phyloP scores from a whole-genome alignment of 2,329 filamentous ascomycete species.

The Oidium heveae region DNA sequence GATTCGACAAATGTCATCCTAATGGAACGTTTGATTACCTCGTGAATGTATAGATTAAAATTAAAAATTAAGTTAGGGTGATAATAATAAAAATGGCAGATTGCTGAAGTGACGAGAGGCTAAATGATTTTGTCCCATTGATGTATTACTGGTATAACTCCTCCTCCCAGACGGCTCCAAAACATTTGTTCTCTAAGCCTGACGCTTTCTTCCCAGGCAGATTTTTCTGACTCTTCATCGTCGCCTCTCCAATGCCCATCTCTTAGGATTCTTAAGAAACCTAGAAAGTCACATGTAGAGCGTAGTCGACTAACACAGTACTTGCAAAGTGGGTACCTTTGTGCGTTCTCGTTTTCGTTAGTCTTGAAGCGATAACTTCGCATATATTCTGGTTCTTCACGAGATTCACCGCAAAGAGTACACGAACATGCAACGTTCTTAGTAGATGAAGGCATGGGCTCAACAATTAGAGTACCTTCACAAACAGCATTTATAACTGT shows the following conservation, averaged over 20 bases:
- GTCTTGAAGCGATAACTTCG: conserved; percentile 75
- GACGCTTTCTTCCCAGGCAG: conserved; percentile 87
- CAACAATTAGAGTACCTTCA: conserved; percentile 67
- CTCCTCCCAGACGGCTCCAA: conserved; percentile 79
- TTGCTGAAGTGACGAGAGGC: too few relatives aligned
- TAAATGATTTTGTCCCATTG: too few relatives aligned
- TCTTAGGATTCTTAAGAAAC: conserved; percentile 72
- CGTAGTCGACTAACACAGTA: conserved; percentile 69
- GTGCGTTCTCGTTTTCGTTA: conserved; percentile 63
- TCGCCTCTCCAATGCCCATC: conserved; percentile 79
- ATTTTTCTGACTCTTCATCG: conserved; percentile 59
- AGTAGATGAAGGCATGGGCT: conserved; percentile 44
- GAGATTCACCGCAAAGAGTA: conserved; percentile 65
- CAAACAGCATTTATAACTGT: conserved; percentile 63
- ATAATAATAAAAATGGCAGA: too few relatives aligned
- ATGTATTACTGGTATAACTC: conserved; percentile 40
- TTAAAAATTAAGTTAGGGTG: too few relatives aligned
- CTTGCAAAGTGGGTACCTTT: conserved; percentile 69
- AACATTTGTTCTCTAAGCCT: conserved; percentile 86
- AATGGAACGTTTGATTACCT: too few relatives aligned
- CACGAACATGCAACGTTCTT: conserved; percentile 26
- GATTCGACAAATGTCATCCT: too few relatives aligned
- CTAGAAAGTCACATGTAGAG: conserved; percentile 76
- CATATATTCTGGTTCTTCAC: conserved; percentile 43
- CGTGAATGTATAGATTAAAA: too few relatives aligned